phyloP scores from a whole-genome alignment of 352 stramenopile genomes.

The Globisporangium ultimum region DNA sequence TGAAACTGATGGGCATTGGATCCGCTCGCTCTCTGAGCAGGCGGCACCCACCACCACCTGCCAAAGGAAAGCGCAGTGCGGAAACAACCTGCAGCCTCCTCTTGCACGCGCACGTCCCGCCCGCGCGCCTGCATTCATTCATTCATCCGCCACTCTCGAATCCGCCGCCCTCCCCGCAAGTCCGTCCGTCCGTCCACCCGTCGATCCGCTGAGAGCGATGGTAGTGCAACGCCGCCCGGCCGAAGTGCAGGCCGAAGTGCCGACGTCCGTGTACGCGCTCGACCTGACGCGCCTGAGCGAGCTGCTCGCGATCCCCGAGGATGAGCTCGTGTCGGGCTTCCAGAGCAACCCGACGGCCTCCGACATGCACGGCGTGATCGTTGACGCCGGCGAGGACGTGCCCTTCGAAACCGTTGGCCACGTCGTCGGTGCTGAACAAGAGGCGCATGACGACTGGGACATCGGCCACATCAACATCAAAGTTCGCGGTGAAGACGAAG shows the following conservation, averaged over 20 bases:
- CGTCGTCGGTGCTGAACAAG: slow-evolving; percentile 2
- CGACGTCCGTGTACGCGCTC: slow-evolving; percentile 51
- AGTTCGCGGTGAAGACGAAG: neutral
- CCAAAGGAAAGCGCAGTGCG: too few species aligned
- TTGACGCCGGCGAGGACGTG: slow-evolving; percentile 70
- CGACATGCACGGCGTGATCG: slow-evolving; percentile 76
- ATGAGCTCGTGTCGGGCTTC: slow-evolving; percentile 53
- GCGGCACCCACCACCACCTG: too few species aligned
- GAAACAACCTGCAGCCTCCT: too few species aligned
- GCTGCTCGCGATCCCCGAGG: slow-evolving; percentile 43
- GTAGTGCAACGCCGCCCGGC: slow-evolving; percentile 44
- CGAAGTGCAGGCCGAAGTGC: slow-evolving; percentile 55
- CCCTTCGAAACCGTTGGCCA: slow-evolving; percentile 67
- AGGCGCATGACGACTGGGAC: slow-evolving; percentile 11
- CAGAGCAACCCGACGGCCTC: slow-evolving; percentile 48
- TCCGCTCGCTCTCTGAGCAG: too few species aligned
- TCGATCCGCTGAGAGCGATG: slow-evolving; percentile 14
- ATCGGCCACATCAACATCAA: slow-evolving; percentile 13
- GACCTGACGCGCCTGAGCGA: slow-evolving; percentile 49
- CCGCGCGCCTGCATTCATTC: too few species aligned
- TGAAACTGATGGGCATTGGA: too few species aligned
- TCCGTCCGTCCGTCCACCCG: too few species aligned
- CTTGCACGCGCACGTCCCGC: too few species aligned
- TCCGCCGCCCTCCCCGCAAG: neutral
- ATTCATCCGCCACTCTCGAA: neutral